Conservation (phyloP, 495 filamentous ascomycete genomes). For the Neurospora sp. region DNA sequence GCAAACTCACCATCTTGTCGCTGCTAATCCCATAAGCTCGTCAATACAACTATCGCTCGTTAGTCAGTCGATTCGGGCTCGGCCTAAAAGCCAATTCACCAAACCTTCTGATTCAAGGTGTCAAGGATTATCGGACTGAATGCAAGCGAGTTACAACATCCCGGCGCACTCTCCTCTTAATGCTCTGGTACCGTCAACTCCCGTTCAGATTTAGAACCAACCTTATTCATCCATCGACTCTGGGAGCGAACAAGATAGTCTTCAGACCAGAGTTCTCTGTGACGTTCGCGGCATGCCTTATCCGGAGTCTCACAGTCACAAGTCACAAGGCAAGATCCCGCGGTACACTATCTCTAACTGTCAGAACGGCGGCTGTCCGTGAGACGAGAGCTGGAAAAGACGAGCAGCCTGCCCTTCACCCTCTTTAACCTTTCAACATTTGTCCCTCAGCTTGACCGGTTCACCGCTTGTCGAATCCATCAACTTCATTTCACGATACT, state of each 20-base stretch:
- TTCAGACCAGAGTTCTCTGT: not conserved
- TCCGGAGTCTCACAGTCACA: not conserved
- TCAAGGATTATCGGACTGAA: not conserved
- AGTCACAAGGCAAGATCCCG: not conserved
- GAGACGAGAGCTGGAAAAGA: not conserved
- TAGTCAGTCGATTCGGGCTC: not conserved
- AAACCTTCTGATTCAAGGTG: not conserved
- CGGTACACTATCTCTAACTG: not conserved
- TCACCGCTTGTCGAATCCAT: not conserved
- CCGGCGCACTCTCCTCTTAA: not conserved
- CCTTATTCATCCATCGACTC: not conserved
- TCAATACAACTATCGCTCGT: not conserved
- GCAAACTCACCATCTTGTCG: not conserved
- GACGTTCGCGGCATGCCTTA: not conserved
- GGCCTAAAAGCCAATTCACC: not conserved
- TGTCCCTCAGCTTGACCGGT: not conserved
- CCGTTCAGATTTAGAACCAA: not conserved
- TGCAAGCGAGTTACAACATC: not conserved
- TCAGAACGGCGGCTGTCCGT: not conserved
- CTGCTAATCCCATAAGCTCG: not conserved
- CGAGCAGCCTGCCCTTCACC: not conserved
- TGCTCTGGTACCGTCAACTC: not conserved
- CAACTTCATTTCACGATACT: not conserved
- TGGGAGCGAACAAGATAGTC: not conserved
- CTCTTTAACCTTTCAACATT: not conserved